These are phyloP conservation scores for Rhizoctonia solani DNA, from an alignment of 1,284 basidiomycete genomes.

Conservation along the genomic window DNA sequence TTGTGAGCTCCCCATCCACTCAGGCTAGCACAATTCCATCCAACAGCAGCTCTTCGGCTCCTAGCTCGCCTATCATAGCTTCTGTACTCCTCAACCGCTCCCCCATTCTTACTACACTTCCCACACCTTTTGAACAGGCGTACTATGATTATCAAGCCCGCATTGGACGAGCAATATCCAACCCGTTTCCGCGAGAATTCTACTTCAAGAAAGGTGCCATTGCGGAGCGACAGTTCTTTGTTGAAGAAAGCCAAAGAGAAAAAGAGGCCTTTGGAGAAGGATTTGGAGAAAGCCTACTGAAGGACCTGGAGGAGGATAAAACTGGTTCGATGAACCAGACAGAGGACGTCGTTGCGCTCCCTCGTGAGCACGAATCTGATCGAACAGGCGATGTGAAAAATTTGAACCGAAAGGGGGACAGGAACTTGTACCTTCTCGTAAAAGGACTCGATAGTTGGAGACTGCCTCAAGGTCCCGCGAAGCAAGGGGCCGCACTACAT, in stretches of 20 bases:
- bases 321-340: slow-evolving; percentile 48
- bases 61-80: slow-evolving; percentile 44
- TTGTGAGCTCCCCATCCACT: slow-evolving; percentile 3
- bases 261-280: slow-evolving; percentile 67
- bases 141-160: slow-evolving; percentile 87
- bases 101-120: slow-evolving; percentile 79
- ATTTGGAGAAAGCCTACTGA: slow-evolving; percentile 38
- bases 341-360: slow-evolving; percentile 60
- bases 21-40: neutral
- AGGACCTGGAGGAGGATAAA: slow-evolving; percentile 52
- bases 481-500: slow-evolving; percentile 68
- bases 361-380: slow-evolving; percentile 68
- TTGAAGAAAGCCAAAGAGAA: slow-evolving; percentile 73
- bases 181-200: slow-evolving; percentile 87
- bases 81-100: slow-evolving; percentile 80
- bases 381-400: slow-evolving; percentile 64
- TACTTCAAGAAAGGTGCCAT: slow-evolving; percentile 95
- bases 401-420: slow-evolving; percentile 78
- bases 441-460: slow-evolving; percentile 70
- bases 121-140: slow-evolving; percentile 77
- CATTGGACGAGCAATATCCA: slow-evolving; percentile 82
- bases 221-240: slow-evolving; percentile 78
- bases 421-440: slow-evolving; percentile 86
- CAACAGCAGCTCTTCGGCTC: neutral
- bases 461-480: slow-evolving; percentile 73